Evolutionary conservation across 2,329 filamentous ascomycete genomes (phyloP).

Genomic region (Pseudovirgaria hyperparasitica): DNA sequence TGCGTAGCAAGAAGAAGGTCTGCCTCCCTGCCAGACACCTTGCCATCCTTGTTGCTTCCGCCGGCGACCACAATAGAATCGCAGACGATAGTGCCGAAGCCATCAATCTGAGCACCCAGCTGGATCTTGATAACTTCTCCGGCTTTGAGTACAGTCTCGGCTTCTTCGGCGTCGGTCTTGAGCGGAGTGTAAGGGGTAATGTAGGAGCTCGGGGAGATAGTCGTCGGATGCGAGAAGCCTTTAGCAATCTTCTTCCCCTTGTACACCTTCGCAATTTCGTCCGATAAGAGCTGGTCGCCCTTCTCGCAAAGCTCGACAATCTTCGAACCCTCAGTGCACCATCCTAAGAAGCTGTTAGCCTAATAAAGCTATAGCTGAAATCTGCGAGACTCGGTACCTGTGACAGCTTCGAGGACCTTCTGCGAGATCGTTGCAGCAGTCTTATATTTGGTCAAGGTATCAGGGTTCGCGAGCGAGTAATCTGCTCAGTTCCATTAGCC

Average conservation of each 20-base stretch:
- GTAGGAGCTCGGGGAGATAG: conserved; percentile 84
- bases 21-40: conserved; percentile 63
- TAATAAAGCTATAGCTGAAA: conserved; percentile 4
- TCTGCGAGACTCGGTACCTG: conserved; percentile 31
- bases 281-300: conserved; percentile 88
- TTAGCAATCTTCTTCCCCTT: conserved; percentile 95
- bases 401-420: conserved; percentile 81
- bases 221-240: conserved; percentile 89
- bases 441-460: conserved; percentile 98
- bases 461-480: conserved; percentile 80
- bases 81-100: conserved; percentile 91
- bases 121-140: conserved; percentile 94
- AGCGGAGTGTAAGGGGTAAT: conserved; percentile 96
- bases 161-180: conserved; percentile 74
- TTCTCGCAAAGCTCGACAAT: conserved; percentile 89
- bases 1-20: conserved; percentile 84
- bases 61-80: conserved; percentile 69
- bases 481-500: too few species aligned
- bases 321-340: conserved; percentile 74
- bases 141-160: conserved; percentile 63
- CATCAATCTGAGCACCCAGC: conserved; percentile 96
- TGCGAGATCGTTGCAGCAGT: conserved; percentile 89
- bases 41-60: conserved; percentile 47
- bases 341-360: conserved; percentile 34
- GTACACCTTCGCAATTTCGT: conserved; percentile 91